phyloP scores from a whole-genome alignment of 176 grass and related monocot species.

The Bonia amplexicaulis region DNA sequence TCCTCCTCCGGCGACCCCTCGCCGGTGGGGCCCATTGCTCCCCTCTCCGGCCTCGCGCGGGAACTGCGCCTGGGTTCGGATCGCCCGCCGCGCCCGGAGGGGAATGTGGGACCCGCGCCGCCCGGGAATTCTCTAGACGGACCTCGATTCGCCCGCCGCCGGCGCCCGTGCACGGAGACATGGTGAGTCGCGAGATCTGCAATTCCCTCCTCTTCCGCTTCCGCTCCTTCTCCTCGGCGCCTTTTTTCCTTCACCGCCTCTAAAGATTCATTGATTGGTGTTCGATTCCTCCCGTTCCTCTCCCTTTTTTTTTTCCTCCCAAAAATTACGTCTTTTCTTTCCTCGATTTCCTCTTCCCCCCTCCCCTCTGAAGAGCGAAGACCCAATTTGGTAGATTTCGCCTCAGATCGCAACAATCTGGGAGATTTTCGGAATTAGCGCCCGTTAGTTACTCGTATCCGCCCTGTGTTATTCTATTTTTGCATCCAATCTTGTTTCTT shows the following conservation, averaged over 20 bases:
- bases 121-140: neutral
- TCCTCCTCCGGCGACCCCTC: too few relatives aligned
- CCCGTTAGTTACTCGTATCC: neutral
- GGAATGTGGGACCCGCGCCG: conserved; percentile 52
- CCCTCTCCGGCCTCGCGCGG: neutral
- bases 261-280: neutral
- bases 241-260: neutral
- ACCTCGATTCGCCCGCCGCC: neutral
- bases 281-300: neutral
- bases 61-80: neutral
- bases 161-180: conserved; percentile 1
- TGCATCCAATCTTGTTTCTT: neutral
- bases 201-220: too few relatives aligned
- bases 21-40: too few relatives aligned
- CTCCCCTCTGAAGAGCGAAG: neutral
- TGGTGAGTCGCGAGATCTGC: conserved; percentile 43
- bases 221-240: neutral
- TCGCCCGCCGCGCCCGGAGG: conserved; percentile 16
- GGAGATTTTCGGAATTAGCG: neutral
- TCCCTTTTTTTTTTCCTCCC: neutral
- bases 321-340: neutral
- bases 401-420: neutral
- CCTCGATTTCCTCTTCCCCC: neutral
- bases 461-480: rapidly evolving
- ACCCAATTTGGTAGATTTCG: neutral